Evolutionary conservation across 176 grass and related monocot species (phyloP), one percentile per base, ranked within the genome.

Genomic region (Eleusine indica): DNA sequence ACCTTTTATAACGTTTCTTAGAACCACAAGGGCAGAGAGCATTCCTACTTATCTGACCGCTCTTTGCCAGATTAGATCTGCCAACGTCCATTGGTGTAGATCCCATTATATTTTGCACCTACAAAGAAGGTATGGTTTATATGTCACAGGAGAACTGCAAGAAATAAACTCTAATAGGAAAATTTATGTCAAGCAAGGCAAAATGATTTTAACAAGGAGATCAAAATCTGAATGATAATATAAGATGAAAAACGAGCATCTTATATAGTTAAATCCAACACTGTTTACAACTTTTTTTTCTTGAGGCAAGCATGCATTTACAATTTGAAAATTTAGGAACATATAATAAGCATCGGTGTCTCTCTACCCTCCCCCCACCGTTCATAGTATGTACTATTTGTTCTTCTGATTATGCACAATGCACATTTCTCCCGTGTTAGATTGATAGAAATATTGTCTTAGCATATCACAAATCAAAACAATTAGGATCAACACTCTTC

Each of bases 1-100:
- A 98, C 96, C 87, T 95, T 89, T 98, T 98, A 83, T 99, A 99
- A 90, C 89, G 80, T 89, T 96, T 99, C 80, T 85, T 80, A 61
- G 96, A 96, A 53, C 86, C 80, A 62, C 96, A 99, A 62, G 96
- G 96, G 77, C 93, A 99, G 39, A 89, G 49, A 75, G 93, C 80
- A 75, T 96, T 99, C 83, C 96, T 89, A 84, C 93, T 96, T 81
- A 96, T 94, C 68, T 95, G 85, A 67, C 96, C 93, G 49, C 53
- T 92, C 85, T 99, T 99, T 83, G 83, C 89, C 70, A 98, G 72
- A 80, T 96, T 94, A 42, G 83, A 67, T 51, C 54, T 83, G 56
- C 87, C 91, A 37, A 92, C 53, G 5, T 96, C 93, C 74, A 92
- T 46, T 66, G 93, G 89, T 57, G 91, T 87, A 75, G 89, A 89